Base-by-base conservation (phyloP, 306 rosid genomes). In the Boehmeria nivea region DNA sequence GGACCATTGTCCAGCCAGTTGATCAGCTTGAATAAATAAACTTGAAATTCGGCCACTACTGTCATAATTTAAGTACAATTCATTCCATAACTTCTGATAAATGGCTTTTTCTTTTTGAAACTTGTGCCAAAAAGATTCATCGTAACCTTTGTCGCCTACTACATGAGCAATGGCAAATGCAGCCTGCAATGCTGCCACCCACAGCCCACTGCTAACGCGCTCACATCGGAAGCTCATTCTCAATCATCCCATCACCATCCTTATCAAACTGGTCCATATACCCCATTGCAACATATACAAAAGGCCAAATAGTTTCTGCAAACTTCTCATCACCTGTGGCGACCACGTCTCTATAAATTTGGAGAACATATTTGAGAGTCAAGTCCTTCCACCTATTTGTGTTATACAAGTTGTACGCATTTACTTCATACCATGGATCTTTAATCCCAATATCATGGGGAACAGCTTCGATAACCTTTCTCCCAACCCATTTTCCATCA, bases 311-410 rank as follows among this genome's bases (percentile, higher is more conserved):
- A 53, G 95, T 86, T 72, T 60, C 44, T 20, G 98, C 94, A 78
- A 90, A 90, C 74, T 84, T 84, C 83, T 82, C 80, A 77, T 90
- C 85, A 8, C 91, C 91, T 1, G 98, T 90, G 65, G 88, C 98
- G 70, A 87, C 81, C 58, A 90, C 91, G 51, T 90, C 95, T 79
- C 98, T 79, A 57, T 90, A 90, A 76, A 84, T 64, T 82, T 90
- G 98, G 68, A 90, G 98, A 64, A 87, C 95, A 71, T 86, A 90
- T 75, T 90, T 90, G 26, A 95, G 87, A 78, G 84, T 90, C 83
- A 87, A 84, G 79, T 90, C 98, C 78, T 90, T 90, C 95, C 98
- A 90, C 81, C 95, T 82, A 69, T 90, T 95, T 0, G 98, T 86
- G 65, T 90, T 66, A 59, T 74, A 78, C 49, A 90, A 63, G 62